Base-by-base conservation (phyloP, 1,139 yeast species). In the Sugiyamaella sp. region DNA sequence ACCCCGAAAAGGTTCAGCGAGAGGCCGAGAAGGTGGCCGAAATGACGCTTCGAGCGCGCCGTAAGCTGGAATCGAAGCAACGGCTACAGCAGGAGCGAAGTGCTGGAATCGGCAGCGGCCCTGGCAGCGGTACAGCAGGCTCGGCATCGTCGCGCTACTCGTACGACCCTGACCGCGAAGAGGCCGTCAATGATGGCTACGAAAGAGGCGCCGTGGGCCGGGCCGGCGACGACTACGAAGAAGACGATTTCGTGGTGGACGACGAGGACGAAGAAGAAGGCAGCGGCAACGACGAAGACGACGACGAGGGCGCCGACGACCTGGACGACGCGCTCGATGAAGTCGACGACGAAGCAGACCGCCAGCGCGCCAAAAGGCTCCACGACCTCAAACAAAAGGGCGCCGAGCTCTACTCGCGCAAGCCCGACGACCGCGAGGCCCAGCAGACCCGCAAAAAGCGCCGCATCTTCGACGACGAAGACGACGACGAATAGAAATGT, bases 1-100 rank as follows among this genome's bases (percentile, higher is more conserved):
- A 93, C 74, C 99, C 99, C 1, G 89, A 89, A 68, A 76, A 85
- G 69, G 84, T 85, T 61, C 91, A 90, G 66, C 81, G 88, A 65
- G 83, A 83, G 63, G 84, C 91, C 32, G 97, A 89, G 68, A 88
- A 83, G 71, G 84, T 82, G 58, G 96, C 86, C 64, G 81, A 64
- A 42, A 62, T 64, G 58, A 71, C 69, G 47, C 63, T 72, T 38
- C 64, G 69, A 43, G 78, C 78, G n/a, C 66, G 77, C 3, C 65
- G 73, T 38, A 72, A 73, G 62, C 74, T 75, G 10, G 78, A 74
- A 50, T 83, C 62, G 82, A 88, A 72, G 77, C 84, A 57, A 73
- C 81, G 66, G 81, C 86, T 71, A 81, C 85, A 70, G 80, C 84
- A 76, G 77, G 91, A 74, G 85, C 82, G 76, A 74, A 77, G 58